Conservation (phyloP, 1,284 basidiomycete species). For the Ganoderma sinense region DNA sequence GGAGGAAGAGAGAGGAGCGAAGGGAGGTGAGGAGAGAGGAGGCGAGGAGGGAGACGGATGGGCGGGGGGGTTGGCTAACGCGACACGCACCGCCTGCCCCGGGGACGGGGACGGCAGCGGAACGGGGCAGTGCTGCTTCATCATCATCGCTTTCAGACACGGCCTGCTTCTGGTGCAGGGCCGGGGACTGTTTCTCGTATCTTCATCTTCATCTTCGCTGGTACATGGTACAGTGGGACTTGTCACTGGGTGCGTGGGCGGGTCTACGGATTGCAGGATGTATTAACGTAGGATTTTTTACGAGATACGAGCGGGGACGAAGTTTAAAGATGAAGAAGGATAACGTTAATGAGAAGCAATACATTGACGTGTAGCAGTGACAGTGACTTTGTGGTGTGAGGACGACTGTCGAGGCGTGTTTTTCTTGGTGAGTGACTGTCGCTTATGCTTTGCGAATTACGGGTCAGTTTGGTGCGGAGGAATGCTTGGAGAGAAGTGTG, state of each 20-base stretch:
- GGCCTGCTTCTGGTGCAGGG: background rate
- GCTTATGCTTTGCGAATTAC: too few relatives aligned
- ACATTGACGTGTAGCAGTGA: background rate
- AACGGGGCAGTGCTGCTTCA: background rate
- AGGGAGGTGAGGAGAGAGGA: background rate
- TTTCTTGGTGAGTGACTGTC: background rate
- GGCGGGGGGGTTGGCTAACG: background rate
- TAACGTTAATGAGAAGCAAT: background rate
- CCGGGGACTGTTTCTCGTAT: slow-evolving; percentile 12
- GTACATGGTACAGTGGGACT: background rate
- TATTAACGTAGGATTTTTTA: slow-evolving; percentile 8
- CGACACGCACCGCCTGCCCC: background rate
- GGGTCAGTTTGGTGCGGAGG: too few relatives aligned
- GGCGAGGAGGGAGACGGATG: background rate
- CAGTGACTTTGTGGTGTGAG: background rate
- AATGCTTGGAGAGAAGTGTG: background rate
- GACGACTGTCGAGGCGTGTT: background rate
- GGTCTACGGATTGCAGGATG: slow-evolving; percentile 17
- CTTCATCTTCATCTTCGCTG: too few relatives aligned
- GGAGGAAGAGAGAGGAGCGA: too few relatives aligned
- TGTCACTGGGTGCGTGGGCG: too few relatives aligned
- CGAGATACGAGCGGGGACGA: slow-evolving; percentile 8
- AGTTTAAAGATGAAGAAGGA: background rate
- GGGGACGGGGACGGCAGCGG: background rate
- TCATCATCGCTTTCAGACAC: background rate